These are phyloP conservation scores for Tricholoma terreum DNA, from an alignment of 768 basidiomycete genomes.

Conservation along the genomic window DNA sequence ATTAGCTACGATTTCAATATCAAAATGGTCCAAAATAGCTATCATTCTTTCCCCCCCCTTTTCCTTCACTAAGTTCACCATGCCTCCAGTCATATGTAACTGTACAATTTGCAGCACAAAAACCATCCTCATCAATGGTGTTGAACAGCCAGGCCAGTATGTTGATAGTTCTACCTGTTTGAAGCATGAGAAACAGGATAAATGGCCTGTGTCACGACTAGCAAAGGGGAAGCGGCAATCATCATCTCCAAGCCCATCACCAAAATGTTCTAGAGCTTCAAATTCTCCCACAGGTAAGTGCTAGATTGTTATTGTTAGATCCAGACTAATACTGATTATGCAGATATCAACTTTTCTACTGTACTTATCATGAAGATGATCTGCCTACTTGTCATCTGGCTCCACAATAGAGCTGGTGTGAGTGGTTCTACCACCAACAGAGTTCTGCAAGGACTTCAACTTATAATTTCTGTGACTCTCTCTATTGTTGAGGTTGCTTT, in stretches of 20 bases:
- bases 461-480: constrained; percentile 18
- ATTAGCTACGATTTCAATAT: no score
- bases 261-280: not conserved
- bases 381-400: constrained; percentile 18
- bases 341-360: not conserved
- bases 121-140: constrained; percentile 4
- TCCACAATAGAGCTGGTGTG: no score
- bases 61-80: not conserved
- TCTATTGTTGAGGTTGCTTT: no score
- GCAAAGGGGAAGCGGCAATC: not conserved
- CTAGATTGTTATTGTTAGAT: not conserved
- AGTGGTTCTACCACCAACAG: constrained; percentile 12
- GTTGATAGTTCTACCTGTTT: not conserved
- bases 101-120: constrained; percentile 6
- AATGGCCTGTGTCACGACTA: not conserved
- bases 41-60: not conserved
- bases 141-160: constrained; percentile 3
- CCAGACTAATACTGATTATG: not conserved
- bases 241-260: not conserved
- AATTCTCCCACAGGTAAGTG: constrained; percentile 2
- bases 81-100: constrained; percentile 7
- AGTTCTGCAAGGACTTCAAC: constrained; percentile 16
- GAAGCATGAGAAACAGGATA: no score
- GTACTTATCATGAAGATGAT: constrained; percentile 2
- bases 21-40: no score